These are phyloP conservation scores for Penicillium hesseltinei DNA, from an alignment of 2,329 filamentous ascomycete species.

Conservation along the genomic window DNA sequence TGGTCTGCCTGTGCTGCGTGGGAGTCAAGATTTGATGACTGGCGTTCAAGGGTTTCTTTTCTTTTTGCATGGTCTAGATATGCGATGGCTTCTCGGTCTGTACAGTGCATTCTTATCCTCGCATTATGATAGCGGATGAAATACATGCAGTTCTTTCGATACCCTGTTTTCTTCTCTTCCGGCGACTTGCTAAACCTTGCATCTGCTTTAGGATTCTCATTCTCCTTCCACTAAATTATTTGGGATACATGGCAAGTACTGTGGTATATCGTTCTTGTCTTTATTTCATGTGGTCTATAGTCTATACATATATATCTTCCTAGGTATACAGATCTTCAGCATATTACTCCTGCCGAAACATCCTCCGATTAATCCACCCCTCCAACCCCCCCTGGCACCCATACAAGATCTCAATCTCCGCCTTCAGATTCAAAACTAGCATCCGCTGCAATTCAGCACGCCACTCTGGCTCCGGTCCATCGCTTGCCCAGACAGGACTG, in stretches of 20 bases:
- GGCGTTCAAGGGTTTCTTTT: slow-evolving; percentile 23
- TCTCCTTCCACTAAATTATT: neutral
- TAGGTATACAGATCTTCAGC: neutral
- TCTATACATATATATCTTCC: neutral
- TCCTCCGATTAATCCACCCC: slow-evolving; percentile 43
- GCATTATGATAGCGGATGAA: slow-evolving; percentile 12
- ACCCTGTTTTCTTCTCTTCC: neutral
- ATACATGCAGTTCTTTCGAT: neutral
- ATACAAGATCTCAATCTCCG: slow-evolving; percentile 59
- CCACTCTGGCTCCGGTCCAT: slow-evolving; percentile 47
- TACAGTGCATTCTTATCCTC: slow-evolving; percentile 16
- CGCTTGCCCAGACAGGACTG: slow-evolving; percentile 43
- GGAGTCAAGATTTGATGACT: slow-evolving; percentile 19
- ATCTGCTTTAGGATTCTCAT: neutral
- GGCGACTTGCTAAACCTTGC: neutral
- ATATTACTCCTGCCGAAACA: slow-evolving; percentile 26
- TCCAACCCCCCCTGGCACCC: slow-evolving; percentile 44
- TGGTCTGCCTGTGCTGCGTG: neutral
- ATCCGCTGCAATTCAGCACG: slow-evolving; percentile 57
- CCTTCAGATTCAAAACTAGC: slow-evolving; percentile 62
- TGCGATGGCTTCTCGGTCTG: slow-evolving; percentile 14
- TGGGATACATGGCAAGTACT: neutral
- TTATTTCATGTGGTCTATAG: neutral
- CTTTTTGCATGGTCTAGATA: slow-evolving; percentile 18
- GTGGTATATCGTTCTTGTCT: neutral